These are phyloP conservation scores for Chaetomidium leptoderma DNA, from an alignment of 495 filamentous ascomycete species.

Conservation along the genomic window DNA sequence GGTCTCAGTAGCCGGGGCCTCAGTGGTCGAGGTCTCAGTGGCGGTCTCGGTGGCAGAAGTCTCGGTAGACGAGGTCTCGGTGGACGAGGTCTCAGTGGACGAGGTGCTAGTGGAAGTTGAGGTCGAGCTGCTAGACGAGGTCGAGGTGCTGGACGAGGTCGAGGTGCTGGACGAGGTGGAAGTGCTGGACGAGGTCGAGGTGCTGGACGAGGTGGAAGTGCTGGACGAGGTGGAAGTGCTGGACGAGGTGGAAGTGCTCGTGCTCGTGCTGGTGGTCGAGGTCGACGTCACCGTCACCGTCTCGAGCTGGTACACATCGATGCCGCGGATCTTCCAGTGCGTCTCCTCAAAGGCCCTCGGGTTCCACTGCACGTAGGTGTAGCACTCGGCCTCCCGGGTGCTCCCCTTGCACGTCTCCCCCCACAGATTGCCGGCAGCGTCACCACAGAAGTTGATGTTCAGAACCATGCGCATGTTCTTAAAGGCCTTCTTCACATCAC, in stretches of 20 bases:
- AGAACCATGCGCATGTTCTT: conserved; percentile 45
- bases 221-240: no score
- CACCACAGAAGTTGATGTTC: conserved; percentile 49
- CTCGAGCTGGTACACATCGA: conserved; percentile 47
- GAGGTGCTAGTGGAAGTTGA: conserved; percentile 29
- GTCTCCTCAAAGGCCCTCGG: conserved; percentile 51
- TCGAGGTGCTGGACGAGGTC: conserved; percentile 5
- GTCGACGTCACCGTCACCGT: conserved; percentile 24
- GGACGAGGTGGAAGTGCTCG: conserved; percentile 33
- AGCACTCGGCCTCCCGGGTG: conserved; percentile 40
- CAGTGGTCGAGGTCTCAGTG: conserved; percentile 1
- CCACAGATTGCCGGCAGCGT: conserved; percentile 35
- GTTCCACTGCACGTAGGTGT: conserved; percentile 55
- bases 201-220: conserved; percentile 12
- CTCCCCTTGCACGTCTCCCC: conserved; percentile 20
- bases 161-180: conserved; percentile 5
- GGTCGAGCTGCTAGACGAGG: conserved; percentile 7
- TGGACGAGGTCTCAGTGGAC: conserved; percentile 4
- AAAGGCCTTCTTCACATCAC: conserved; percentile 44
- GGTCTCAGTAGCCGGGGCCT: conserved; percentile 16
- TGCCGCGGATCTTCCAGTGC: conserved; percentile 54
- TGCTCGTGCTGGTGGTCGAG: conserved; percentile 28
- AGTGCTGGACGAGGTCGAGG: conserved; percentile 21
- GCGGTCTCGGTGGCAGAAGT: conserved; percentile 12
- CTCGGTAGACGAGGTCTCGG: neutral